Evolutionary conservation across 1,284 basidiomycete genomes (phyloP).

Genomic region (Meripilus lineatus): DNA sequence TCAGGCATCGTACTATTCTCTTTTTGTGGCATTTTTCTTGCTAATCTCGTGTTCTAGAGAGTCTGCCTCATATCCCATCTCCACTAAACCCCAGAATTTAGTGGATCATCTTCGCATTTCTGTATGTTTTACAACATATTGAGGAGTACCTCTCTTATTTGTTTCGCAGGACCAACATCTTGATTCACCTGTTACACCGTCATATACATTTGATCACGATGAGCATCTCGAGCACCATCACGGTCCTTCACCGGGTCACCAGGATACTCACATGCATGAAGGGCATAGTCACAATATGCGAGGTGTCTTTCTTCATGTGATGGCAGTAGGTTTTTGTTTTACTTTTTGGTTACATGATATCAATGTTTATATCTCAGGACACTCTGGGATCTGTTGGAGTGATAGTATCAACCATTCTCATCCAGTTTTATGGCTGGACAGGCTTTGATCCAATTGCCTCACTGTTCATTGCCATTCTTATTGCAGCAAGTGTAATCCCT

Average conservation of each 20-base stretch:
- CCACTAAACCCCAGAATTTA: no score
- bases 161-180: conserved; percentile 1
- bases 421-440: conserved; percentile 98
- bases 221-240: conserved; percentile 28
- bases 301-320: conserved; percentile 93
- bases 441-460: conserved; percentile 99
- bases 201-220: conserved; percentile 14
- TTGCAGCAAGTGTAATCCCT: conserved; percentile 92
- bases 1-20: no score
- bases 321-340: conserved; percentile 59
- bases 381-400: conserved; percentile 96
- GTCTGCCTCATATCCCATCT: no score
- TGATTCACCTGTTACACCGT: background rate
- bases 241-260: conserved; percentile 14
- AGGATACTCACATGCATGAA: conserved; percentile 50
- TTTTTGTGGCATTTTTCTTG: no score
- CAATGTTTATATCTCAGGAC: conserved; percentile 43
- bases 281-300: conserved; percentile 98
- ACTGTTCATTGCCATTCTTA: conserved; percentile 93
- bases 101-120: no score
- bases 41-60: no score
- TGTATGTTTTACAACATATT: background rate
- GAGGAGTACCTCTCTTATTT: background rate
- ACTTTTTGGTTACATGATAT: background rate
- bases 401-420: conserved; percentile 94